Evolutionary conservation across 2,329 filamentous ascomycete species (phyloP).

Genomic region (Apiospora arundinis): DNA sequence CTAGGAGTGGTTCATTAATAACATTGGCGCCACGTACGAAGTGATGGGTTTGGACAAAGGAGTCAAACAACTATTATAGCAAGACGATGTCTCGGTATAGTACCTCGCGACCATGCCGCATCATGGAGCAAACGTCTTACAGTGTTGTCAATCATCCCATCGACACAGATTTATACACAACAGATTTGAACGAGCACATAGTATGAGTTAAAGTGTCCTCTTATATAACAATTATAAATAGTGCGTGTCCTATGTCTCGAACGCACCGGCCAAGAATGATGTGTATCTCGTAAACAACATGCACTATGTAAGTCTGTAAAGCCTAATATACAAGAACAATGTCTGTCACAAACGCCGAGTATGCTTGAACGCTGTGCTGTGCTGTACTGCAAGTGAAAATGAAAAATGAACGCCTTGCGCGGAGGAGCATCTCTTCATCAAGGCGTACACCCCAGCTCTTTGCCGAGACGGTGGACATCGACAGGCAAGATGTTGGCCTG

Average conservation of each 20-base stretch:
- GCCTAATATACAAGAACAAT: conserved; percentile 8
- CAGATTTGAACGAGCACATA: background rate
- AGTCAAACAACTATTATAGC: background rate
- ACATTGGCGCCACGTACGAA: background rate
- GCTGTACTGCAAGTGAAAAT: background rate
- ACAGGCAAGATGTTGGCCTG: background rate
- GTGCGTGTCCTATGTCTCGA: background rate
- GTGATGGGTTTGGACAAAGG: background rate
- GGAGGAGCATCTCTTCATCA: background rate
- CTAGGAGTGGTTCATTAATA: background rate
- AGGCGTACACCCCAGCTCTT: background rate
- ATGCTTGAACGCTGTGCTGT: conserved; percentile 17
- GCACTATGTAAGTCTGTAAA: background rate
- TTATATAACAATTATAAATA: conserved; percentile 14
- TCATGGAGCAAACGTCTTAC: no score
- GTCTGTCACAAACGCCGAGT: conserved; percentile 1
- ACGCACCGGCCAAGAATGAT: background rate
- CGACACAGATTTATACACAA: no score
- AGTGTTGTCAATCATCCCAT: no score
- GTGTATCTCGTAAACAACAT: background rate
- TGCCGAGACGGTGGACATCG: background rate
- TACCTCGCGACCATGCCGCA: background rate
- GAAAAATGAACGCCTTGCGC: background rate
- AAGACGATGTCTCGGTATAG: background rate
- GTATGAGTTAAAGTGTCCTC: background rate